Evolutionary conservation across 495 filamentous ascomycete genomes (phyloP).

Genomic region (Articulospora tetracladia): DNA sequence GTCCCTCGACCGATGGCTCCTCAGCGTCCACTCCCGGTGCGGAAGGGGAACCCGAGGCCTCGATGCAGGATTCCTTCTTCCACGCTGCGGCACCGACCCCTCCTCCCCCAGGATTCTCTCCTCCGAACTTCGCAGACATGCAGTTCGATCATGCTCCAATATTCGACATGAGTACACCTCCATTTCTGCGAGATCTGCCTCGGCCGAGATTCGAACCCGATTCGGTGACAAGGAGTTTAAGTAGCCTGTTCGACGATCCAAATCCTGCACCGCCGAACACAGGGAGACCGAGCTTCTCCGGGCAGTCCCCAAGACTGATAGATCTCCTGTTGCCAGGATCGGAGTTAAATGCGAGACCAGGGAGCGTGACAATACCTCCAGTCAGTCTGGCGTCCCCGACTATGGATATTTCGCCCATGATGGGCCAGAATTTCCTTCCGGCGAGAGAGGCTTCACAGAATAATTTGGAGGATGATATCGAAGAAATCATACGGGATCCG

Average conservation of each 20-base stretch:
- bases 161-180: conserved; percentile 25
- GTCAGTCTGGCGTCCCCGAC: conserved; percentile 10
- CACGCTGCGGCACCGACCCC: conserved; percentile 18
- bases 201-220: conserved; percentile 23
- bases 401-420: conserved; percentile 11
- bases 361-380: conserved; percentile 13
- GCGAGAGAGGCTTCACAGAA: conserved; percentile 4
- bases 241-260: conserved; percentile 31
- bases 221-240: conserved; percentile 26
- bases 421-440: conserved; percentile 13
- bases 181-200: conserved; percentile 21
- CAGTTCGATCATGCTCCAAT: conserved; percentile 22
- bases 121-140: conserved; percentile 10
- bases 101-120: not conserved
- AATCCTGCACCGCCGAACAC: conserved; percentile 26
- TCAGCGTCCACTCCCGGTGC: conserved; percentile 16
- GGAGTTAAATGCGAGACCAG: conserved; percentile 32
- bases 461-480: conserved; percentile 42
- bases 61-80: conserved; percentile 25
- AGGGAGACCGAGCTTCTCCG: conserved; percentile 29
- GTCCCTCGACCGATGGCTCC: conserved; percentile 19
- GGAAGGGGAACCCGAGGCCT: conserved; percentile 11
- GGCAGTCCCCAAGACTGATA: conserved; percentile 37
- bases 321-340: conserved; percentile 41
- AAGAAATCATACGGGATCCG: conserved; percentile 54